phyloP scores from a whole-genome alignment of 2,329 filamentous ascomycete species.

The Penicillium sp. region DNA sequence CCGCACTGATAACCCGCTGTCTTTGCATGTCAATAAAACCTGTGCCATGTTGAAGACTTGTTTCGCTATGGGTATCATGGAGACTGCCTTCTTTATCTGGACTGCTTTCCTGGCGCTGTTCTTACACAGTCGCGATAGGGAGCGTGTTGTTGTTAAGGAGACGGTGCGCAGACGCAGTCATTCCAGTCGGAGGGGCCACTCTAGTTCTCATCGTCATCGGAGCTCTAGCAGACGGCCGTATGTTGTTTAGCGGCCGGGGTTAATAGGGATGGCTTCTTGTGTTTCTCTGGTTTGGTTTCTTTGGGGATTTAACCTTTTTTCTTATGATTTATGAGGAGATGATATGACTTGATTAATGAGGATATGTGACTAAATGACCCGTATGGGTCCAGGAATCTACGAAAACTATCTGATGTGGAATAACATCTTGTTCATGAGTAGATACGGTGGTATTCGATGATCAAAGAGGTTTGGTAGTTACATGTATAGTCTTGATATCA shows the following conservation, averaged over 20 bases:
- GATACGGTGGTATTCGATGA: neutral
- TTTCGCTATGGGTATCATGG: slow-evolving; percentile 89
- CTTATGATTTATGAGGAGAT: slow-evolving; percentile 11
- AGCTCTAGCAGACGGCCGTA: slow-evolving; percentile 29
- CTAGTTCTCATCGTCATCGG: slow-evolving; percentile 27
- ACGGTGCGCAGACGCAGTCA: slow-evolving; percentile 33
- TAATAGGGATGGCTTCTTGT: neutral
- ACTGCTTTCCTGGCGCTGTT: slow-evolving; percentile 64
- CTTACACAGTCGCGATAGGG: slow-evolving; percentile 32
- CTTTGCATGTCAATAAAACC: slow-evolving; percentile 61
- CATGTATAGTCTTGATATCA: neutral
- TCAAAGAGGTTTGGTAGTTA: neutral
- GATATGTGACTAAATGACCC: slow-evolving; percentile 5
- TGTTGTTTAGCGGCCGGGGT: slow-evolving; percentile 26
- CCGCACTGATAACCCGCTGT: slow-evolving; percentile 45
- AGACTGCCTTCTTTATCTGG: slow-evolving; percentile 71
- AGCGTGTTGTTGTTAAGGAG: slow-evolving; percentile 37
- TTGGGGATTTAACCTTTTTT: neutral
- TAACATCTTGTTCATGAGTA: neutral
- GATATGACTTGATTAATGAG: slow-evolving; percentile 16
- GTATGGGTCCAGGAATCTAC: neutral
- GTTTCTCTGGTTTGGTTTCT: neutral
- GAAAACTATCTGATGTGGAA: neutral
- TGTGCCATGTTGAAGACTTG: slow-evolving; percentile 89
- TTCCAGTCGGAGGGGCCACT: slow-evolving; percentile 34